These are phyloP conservation scores for Thalassiosira mediterranea DNA, from an alignment of 352 stramenopile species.

Conservation along the genomic window DNA sequence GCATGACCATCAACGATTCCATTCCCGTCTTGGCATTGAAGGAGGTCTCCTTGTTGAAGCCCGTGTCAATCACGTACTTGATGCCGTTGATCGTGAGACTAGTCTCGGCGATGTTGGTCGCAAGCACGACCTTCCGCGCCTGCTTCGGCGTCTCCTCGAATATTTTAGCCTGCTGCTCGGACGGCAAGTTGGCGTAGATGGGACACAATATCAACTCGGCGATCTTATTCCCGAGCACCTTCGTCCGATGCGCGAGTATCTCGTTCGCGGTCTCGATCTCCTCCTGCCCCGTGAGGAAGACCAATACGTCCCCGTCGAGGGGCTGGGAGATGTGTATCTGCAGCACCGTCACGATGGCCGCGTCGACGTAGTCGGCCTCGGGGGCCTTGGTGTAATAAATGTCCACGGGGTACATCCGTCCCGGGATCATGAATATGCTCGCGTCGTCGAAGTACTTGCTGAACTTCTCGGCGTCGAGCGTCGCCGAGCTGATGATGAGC, in stretches of 20 bases:
- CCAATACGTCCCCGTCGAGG: conserved; percentile 95
- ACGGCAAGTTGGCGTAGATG: conserved; percentile 98
- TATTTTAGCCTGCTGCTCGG: conserved; percentile 98
- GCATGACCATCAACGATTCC: conserved; percentile 98
- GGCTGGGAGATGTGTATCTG: conserved; percentile 99
- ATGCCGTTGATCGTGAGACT: conserved; percentile 99
- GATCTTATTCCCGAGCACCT: conserved; percentile 93
- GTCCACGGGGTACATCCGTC: conserved; percentile 89
- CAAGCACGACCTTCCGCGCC: conserved; percentile 97
- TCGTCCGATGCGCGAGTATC: conserved; percentile 92
- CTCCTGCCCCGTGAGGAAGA: conserved; percentile 99
- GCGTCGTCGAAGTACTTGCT: conserved; percentile 98
- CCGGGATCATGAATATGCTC: conserved; percentile 99
- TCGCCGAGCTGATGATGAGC: conserved; percentile 90
- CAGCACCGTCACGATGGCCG: conserved; percentile 95
- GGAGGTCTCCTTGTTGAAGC: conserved; percentile 99
- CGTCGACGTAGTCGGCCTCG: conserved; percentile 98
- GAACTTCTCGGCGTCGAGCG: conserved; percentile 93
- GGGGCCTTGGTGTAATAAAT: conserved; percentile 98
- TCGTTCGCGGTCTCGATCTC: conserved; percentile 98
- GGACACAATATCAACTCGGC: conserved; percentile 98
- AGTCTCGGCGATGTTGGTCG: conserved; percentile 99
- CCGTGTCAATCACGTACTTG: conserved; percentile 99
- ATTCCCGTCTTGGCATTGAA: conserved; percentile 99
- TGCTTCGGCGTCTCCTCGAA: conserved; percentile 96